Conservation (phyloP, 106 monocot genomes). For the Hemerocallis citrina region DNA sequence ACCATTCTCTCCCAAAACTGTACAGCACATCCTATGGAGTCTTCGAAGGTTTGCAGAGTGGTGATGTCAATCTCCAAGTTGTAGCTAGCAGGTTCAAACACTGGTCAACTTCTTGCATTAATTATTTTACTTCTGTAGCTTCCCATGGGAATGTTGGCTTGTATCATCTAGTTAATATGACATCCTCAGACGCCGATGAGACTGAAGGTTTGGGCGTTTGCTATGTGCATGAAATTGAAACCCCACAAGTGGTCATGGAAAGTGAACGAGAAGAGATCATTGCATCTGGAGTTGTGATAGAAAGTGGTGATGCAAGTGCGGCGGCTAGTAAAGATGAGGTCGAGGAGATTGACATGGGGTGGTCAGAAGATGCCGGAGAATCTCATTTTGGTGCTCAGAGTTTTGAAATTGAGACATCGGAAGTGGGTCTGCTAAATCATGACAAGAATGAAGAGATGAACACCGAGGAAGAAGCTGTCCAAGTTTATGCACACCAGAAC, state of each 20-base stretch:
- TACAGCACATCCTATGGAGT: neutral
- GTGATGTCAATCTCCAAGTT: conserved; percentile 9
- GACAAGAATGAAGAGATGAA: no score
- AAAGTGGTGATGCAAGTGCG: neutral
- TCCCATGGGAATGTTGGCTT: conserved; percentile 10
- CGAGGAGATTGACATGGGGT: neutral
- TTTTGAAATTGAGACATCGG: conserved; percentile 3
- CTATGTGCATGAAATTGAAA: neutral
- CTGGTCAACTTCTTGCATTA: conserved; percentile 19
- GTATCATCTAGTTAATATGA: conserved; percentile 27
- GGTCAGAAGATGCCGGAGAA: neutral
- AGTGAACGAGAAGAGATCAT: neutral
- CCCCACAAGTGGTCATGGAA: neutral
- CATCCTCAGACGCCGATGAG: conserved; percentile 10
- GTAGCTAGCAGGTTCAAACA: conserved; percentile 16
- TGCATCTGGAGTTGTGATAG: neutral
- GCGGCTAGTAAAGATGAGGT: neutral
- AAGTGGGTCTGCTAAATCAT: no score
- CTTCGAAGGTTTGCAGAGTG: conserved; percentile 4
- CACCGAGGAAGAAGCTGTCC: neutral
- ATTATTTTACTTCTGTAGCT: conserved; percentile 5
- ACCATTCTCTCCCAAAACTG: conserved; percentile 1
- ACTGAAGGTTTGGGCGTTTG: conserved; percentile 8
- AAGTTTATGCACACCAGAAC: neutral
- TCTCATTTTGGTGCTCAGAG: neutral